These are phyloP conservation scores for Aureobasidium sp. DNA, from an alignment of 2,329 filamentous ascomycete species.

Conservation along the genomic window DNA sequence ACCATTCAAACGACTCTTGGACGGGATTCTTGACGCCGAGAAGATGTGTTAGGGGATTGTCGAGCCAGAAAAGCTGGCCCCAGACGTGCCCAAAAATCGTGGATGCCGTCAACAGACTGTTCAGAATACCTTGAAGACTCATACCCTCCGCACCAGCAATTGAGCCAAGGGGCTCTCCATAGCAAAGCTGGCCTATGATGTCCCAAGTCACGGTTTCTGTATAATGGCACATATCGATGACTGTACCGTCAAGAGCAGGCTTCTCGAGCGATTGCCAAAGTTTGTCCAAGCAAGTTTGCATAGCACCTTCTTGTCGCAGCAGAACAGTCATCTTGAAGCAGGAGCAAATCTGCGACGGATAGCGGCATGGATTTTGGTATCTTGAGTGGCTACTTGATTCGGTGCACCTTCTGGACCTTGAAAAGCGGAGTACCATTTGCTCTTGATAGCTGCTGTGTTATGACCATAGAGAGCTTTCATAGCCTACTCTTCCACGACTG, in stretches of 20 bases:
- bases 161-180: constrained; percentile 16
- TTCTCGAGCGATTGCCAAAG: constrained; percentile 20
- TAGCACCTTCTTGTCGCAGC: constrained; percentile 30
- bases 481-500: constrained; percentile 24
- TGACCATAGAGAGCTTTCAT: constrained; percentile 29
- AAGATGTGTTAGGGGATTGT: constrained; percentile 5
- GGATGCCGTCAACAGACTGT: neutral
- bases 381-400: neutral
- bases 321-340: constrained; percentile 37
- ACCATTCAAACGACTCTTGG: constrained; percentile 15
- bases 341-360: constrained; percentile 16
- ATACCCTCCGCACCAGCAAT: neutral
- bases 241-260: constrained; percentile 15
- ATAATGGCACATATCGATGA: constrained; percentile 20
- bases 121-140: neutral
- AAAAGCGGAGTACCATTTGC: constrained; percentile 6
- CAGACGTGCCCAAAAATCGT: constrained; percentile 14
- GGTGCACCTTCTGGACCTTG: neutral
- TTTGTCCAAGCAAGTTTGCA: constrained; percentile 27
- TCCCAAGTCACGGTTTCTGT: constrained; percentile 17
- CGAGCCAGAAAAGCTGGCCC: constrained; percentile 13
- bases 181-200: constrained; percentile 19
- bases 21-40: constrained; percentile 11
- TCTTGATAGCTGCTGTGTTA: constrained; percentile 27
- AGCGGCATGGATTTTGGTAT: neutral